Evolutionary conservation across 352 stramenopile species (phyloP).

Genomic region (Globisporangium perplexum): DNA sequence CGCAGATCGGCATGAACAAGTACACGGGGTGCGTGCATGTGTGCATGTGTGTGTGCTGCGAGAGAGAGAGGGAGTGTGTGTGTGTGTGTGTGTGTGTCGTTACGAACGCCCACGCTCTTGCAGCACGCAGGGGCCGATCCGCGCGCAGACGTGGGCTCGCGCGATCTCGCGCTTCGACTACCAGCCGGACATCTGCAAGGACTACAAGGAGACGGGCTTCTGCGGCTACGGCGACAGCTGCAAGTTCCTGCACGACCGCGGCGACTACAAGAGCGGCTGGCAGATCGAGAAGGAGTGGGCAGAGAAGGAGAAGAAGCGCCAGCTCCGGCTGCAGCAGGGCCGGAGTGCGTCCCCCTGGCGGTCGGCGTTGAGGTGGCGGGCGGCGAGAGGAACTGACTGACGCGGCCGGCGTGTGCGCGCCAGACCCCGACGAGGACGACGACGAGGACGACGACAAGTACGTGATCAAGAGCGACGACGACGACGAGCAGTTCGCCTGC

Average conservation of each 20-base stretch:
- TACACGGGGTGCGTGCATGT: conserved; percentile 63
- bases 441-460: conserved; percentile 68
- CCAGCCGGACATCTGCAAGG: conserved; percentile 97
- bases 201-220: conserved; percentile 99
- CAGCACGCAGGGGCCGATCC: conserved; percentile 92
- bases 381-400: too few relatives aligned
- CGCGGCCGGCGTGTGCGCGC: neutral
- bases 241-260: conserved; percentile 98
- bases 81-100: neutral
- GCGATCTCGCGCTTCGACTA: conserved; percentile 97
- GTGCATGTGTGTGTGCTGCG: neutral
- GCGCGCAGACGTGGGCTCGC: conserved; percentile 92
- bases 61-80: neutral
- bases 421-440: conserved; percentile 39
- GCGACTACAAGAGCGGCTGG: conserved; percentile 97
- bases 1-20: conserved; percentile 86
- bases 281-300: conserved; percentile 96
- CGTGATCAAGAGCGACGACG: conserved; percentile 51
- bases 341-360: conserved; percentile 18
- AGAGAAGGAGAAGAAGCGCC: conserved; percentile 86
- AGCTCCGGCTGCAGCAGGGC: conserved; percentile 63
- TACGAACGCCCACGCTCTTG: neutral
- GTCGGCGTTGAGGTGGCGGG: too few relatives aligned
- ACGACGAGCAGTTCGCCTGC: conserved; percentile 92
- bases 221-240: conserved; percentile 96